Percentiles rank a stretch among this genome's conserved stretches.
phyloP scores from a whole-genome alignment of 768 basidiomycete species.

The Lactarius sp. region DNA sequence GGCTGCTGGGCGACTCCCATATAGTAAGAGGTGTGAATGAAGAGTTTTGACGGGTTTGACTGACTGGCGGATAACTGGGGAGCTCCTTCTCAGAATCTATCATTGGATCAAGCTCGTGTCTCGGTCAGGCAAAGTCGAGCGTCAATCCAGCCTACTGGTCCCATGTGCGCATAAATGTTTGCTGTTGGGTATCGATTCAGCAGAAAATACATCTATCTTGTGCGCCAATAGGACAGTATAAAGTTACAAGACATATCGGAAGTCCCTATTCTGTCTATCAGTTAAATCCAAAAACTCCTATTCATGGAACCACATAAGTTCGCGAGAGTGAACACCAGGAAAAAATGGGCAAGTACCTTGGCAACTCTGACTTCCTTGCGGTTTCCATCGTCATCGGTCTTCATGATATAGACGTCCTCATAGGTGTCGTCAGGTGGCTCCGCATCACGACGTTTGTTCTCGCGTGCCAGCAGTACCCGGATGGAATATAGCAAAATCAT shows the following conservation, averaged over 20 bases:
- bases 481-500: constrained; percentile 47
- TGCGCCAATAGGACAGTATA: not conserved
- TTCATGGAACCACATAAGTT: constrained; percentile 8
- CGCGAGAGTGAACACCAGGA: not conserved
- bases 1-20: too few species aligned
- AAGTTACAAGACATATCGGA: constrained; percentile 59
- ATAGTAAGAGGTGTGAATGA: too few species aligned
- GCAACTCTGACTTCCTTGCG: constrained; percentile 53
- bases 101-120: too few species aligned
- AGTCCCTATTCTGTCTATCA: constrained; percentile 65
- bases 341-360: constrained; percentile 44
- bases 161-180: not conserved
- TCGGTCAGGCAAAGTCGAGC: not conserved
- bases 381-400: constrained; percentile 46
- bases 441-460: constrained; percentile 61
- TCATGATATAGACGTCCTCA: constrained; percentile 60
- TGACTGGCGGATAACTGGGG: too few species aligned
- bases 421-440: constrained; percentile 50
- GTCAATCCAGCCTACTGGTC: not conserved
- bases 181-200: not conserved
- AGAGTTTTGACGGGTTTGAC: too few species aligned
- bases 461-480: constrained; percentile 47
- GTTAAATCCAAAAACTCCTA: constrained; percentile 73
- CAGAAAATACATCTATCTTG: not conserved
- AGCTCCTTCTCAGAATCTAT: too few species aligned